Conservation (phyloP, 345 rosid genomes). For the Aquilaria yunnanensis region DNA sequence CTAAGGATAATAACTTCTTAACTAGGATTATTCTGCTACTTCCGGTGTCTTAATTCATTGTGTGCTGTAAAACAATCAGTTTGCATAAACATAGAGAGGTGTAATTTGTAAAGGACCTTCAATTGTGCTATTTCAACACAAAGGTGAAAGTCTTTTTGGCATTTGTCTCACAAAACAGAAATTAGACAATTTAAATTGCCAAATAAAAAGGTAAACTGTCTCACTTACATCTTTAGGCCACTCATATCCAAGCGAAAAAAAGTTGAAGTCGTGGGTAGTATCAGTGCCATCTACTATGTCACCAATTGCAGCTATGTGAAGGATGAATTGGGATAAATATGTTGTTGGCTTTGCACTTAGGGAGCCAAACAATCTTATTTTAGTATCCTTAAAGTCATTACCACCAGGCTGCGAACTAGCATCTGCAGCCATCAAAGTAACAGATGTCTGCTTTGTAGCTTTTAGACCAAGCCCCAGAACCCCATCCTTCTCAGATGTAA, state of each 20-base stretch:
- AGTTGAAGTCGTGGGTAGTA: conserved; percentile 98
- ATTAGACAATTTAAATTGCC: no score
- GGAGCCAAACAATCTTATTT: conserved; percentile 75
- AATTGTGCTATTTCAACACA: conserved; percentile 4
- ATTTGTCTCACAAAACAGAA: no score
- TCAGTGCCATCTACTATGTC: conserved; percentile 99
- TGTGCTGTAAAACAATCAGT: no score
- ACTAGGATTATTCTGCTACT: no score
- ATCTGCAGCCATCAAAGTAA: conserved; percentile 41
- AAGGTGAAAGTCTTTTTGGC: neutral
- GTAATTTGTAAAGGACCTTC: neutral
- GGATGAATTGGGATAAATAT: conserved; percentile 86
- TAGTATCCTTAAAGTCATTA: conserved; percentile 61
- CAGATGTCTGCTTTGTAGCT: conserved; percentile 38
- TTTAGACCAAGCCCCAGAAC: conserved; percentile 91
- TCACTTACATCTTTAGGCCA: conserved; percentile 96
- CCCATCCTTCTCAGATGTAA: conserved; percentile 53
- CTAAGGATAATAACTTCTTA: no score
- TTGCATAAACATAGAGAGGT: no score
- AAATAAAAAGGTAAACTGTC: conserved; percentile 8
- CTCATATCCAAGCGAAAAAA: conserved; percentile 86
- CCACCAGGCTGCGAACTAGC: conserved; percentile 38
- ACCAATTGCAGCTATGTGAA: conserved; percentile 94
- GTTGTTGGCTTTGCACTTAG: conserved; percentile 77
- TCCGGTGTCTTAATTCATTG: no score